phyloP scores from a whole-genome alignment of 2,329 filamentous ascomycete genomes.

The Ophiostoma fasciatum region DNA sequence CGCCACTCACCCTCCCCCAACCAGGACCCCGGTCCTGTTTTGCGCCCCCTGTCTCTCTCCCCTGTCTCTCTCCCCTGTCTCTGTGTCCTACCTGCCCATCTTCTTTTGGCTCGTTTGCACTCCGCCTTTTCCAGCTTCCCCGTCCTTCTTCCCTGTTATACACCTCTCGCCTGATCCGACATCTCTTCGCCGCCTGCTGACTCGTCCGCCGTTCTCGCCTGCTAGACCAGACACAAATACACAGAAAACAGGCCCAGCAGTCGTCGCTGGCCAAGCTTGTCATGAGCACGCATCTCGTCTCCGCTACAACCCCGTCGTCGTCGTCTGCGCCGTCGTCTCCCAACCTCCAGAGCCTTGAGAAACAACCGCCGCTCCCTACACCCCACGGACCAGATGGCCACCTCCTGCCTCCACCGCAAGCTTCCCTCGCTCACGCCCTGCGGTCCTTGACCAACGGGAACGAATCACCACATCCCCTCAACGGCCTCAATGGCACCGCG shows the following conservation, averaged over 20 bases:
- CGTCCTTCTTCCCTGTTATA: too few relatives aligned
- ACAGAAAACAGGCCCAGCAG: constrained; percentile 15
- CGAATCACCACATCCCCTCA: constrained; percentile 7
- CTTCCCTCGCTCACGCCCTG: constrained; percentile 17
- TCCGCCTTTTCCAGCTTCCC: too few relatives aligned
- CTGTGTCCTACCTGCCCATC: too few relatives aligned
- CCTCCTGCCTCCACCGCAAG: constrained; percentile 12
- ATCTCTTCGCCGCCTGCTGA: constrained; percentile 4
- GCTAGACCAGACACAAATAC: too few relatives aligned
- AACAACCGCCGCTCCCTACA: constrained; percentile 14
- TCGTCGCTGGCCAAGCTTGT: constrained; percentile 16
- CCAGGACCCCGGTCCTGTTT: too few relatives aligned
- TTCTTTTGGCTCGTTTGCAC: too few relatives aligned
- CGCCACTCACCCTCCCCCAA: too few relatives aligned
- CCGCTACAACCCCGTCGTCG: constrained; percentile 16
- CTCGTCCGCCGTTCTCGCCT: constrained; percentile 1
- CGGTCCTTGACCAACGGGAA: constrained; percentile 17
- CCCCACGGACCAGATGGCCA: constrained; percentile 13
- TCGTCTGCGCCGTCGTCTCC: constrained; percentile 18
- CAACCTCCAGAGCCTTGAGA: constrained; percentile 7
- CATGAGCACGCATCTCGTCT: constrained; percentile 23
- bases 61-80: too few relatives aligned
- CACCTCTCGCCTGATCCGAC: too few relatives aligned
- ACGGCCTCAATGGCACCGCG: constrained; percentile 22
- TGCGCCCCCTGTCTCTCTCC: too few relatives aligned